phyloP scores from a whole-genome alignment of 176 grass and related monocot genomes.

The Hordeum marinum region DNA sequence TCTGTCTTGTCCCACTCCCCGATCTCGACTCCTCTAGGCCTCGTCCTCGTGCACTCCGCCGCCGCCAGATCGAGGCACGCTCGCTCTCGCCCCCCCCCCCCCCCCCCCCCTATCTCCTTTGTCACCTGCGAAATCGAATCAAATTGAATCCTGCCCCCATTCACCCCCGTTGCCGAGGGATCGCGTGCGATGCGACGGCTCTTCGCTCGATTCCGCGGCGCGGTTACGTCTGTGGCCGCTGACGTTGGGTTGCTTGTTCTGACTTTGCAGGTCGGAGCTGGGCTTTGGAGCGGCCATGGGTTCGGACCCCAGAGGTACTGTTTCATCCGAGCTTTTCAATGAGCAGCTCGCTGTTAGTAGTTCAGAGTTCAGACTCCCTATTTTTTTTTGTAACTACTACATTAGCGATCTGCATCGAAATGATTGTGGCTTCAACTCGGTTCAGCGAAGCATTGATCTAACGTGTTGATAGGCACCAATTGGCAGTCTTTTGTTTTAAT shows the following conservation, averaged over 20 bases:
- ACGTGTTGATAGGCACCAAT: background rate
- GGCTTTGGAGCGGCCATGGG: constrained; percentile 22
- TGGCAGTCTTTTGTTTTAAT: background rate
- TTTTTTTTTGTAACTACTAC: background rate
- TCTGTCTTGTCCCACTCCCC: background rate
- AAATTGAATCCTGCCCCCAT: background rate
- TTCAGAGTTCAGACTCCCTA: background rate
- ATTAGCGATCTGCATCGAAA: background rate
- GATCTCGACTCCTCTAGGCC: background rate
- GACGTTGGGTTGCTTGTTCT: background rate
- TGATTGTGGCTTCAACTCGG: background rate
- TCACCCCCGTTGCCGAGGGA: background rate
- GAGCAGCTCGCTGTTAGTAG: background rate
- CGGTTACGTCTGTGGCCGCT: background rate
- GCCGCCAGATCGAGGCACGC: background rate
- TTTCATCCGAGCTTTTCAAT: background rate
- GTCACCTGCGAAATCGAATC: background rate
- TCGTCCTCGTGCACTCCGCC: constrained; percentile 7
- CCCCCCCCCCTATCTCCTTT: background rate
- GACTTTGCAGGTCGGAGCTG: background rate
- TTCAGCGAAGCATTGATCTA: background rate
- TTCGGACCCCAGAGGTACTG: constrained; percentile 33
- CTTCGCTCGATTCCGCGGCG: background rate
- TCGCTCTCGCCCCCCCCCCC: no score
- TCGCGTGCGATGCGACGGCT: background rate